Base-by-base conservation (phyloP, 257 asterid genomes). In the Salvia hispanica region DNA sequence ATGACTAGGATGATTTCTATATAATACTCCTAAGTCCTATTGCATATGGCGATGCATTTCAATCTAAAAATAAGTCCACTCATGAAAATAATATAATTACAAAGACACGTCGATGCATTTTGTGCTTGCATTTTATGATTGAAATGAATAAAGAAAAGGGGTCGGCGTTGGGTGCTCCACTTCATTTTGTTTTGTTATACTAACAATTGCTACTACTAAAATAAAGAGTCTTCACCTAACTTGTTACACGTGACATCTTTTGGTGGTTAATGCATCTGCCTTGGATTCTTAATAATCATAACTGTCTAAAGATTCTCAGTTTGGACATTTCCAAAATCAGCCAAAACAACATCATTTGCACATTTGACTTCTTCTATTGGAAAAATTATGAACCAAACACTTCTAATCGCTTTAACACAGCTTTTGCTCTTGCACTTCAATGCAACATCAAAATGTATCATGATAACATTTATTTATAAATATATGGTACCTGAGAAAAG, bases 151-250 rank as follows among this genome's bases (percentile, higher is more conserved):
- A 31, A 9, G 44, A 28, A 33, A 47, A 28, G 6, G 7, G 11
- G 47, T 14, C 6, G 46, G 60, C 12, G 9, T 6, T 66, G 43
- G 43, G 63, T 21, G 7, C 63, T 66, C 72, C 72, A 66, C 72
- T 66, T 53, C 18, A 53, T 53, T 40, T 8, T 25, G 7, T 7
- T 25, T 53, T 25, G 6, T 21, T 8, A 39, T 45, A 45, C 53
- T n/a, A 47, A 7, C 21, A 14, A 36, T 36, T 25, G 2, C 31
- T 25, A 1, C 31, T 25, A 25, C 31, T 25, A 25, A 25, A 25
- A 25, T 25, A 25, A 25, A 25, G 31, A 25, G 53, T 21, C 34
- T 61, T 18, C 33, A 47, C 46, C 58, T 64, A 46, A 64, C 39
- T 44, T 31, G 0, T 44, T 21, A 12, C 43, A 44, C 67, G 43